These are phyloP conservation scores for Vitis hybrid DNA, from an alignment of 177 flowering plant genomes.

Conservation along the genomic window DNA sequence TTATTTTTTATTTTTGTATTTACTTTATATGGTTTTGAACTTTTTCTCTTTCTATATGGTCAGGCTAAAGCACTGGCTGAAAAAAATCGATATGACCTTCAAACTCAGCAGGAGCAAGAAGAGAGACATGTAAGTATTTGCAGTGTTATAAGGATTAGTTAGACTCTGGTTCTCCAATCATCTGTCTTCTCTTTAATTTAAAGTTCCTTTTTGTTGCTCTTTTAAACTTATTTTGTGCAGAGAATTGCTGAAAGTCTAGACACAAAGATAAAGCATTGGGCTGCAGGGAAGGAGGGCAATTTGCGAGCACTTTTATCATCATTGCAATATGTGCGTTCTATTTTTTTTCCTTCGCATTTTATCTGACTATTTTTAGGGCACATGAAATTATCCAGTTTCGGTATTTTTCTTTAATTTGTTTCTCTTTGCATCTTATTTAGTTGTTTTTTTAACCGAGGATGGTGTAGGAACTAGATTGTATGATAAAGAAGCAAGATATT, in stretches of 20 bases:
- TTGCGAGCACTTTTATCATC: constrained; percentile 91
- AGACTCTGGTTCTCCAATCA: neutral
- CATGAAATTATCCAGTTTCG: neutral
- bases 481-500: too few species aligned
- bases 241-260: constrained; percentile 79
- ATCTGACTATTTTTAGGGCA: neutral
- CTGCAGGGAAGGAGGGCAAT: constrained; percentile 94
- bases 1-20: neutral
- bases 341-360: constrained; percentile 1
- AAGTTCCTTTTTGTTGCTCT: neutral
- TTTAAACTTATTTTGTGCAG: constrained; percentile 31
- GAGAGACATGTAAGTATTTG: constrained; percentile 70
- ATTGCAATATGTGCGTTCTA: constrained; percentile 64
- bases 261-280: constrained; percentile 88
- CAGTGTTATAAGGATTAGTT: neutral
- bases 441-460: too few species aligned
- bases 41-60: constrained; percentile 4
- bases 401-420: neutral
- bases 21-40: neutral
- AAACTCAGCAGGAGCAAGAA: constrained; percentile 75
- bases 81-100: constrained; percentile 82
- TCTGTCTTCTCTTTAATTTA: neutral
- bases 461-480: too few species aligned
- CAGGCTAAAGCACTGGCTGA: constrained; percentile 88
- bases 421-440: too few species aligned